Evolutionary conservation across 139 green algal species (phyloP).

Genomic region (Axilococcus clingmanii): DNA sequence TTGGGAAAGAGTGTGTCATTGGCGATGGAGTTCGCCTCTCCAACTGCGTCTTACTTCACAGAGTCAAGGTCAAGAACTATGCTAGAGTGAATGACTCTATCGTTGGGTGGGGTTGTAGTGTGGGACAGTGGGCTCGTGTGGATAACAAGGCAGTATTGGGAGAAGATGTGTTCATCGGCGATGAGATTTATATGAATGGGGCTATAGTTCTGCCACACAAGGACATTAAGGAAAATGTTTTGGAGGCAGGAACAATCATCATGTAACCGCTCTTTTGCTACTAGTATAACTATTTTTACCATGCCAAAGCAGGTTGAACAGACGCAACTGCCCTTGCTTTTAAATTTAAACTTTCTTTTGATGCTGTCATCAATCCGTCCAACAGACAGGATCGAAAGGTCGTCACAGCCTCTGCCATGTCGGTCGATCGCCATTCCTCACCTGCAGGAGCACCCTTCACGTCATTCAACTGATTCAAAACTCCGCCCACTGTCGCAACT

Average conservation of each 20-base stretch:
- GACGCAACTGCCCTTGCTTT: constrained; percentile 5
- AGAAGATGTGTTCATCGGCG: constrained; percentile 80
- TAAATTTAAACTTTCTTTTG: constrained; percentile 14
- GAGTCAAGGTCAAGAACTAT: constrained; percentile 63
- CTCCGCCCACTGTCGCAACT: constrained; percentile 64
- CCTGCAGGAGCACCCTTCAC: background rate
- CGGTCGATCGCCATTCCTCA: constrained; percentile 25
- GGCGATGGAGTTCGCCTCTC: constrained; percentile 82
- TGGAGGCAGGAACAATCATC: constrained; percentile 60
- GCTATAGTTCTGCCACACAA: constrained; percentile 95
- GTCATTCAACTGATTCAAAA: constrained; percentile 52
- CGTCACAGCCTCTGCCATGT: constrained; percentile 22
- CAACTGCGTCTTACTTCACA: constrained; percentile 79
- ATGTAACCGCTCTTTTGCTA: constrained; percentile 37
- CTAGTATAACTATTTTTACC: constrained; percentile 7
- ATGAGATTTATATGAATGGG: constrained; percentile 93
- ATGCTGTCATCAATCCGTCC: constrained; percentile 14
- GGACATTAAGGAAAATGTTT: constrained; percentile 64
- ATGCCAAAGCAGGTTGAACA: constrained; percentile 9
- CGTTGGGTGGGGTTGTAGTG: constrained; percentile 73
- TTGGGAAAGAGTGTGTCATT: constrained; percentile 71
- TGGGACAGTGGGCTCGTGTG: constrained; percentile 80
- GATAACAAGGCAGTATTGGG: constrained; percentile 92
- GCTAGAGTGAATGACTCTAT: constrained; percentile 77
- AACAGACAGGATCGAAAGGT: constrained; percentile 36